Evolutionary conservation across 179 eudicot genomes (phyloP).

Genomic region (Beta lomatogona): DNA sequence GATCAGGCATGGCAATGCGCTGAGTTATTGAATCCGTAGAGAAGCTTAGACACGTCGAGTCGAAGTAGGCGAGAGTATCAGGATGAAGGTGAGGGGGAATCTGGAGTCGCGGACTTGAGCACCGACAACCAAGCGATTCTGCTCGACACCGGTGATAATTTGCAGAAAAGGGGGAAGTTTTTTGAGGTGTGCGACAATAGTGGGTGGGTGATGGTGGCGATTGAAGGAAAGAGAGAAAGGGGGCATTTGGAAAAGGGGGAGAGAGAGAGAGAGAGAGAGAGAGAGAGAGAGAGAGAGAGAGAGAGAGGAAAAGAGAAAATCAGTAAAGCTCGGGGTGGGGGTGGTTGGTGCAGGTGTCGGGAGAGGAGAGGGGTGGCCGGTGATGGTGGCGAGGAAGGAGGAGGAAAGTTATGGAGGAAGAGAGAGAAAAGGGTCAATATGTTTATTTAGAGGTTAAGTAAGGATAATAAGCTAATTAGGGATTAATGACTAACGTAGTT

Average conservation of each 20-base stretch:
- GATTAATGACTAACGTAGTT: too few relatives aligned
- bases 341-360: not conserved
- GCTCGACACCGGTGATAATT: constrained; percentile 69
- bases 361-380: not conserved
- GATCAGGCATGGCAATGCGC: constrained; percentile 48
- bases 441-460: too few relatives aligned
- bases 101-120: constrained; percentile 64
- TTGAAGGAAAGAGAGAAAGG: not conserved
- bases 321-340: too few relatives aligned
- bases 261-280: too few relatives aligned
- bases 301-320: constrained; percentile 27
- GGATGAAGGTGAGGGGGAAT: constrained; percentile 32
- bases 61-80: constrained; percentile 47
- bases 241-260: constrained; percentile 35
- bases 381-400: not conserved
- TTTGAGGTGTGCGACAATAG: constrained; percentile 25
- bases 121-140: constrained; percentile 76
- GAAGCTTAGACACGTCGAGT: constrained; percentile 63
- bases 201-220: not conserved
- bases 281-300: too few relatives aligned
- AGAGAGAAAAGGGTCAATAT: not conserved
- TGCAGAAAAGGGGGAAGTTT: constrained; percentile 18
- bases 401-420: not conserved
- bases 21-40: constrained; percentile 73
- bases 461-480: too few relatives aligned